These are phyloP conservation scores for Raddia guianensis DNA, from an alignment of 176 grass and related monocot genomes.

Conservation along the genomic window DNA sequence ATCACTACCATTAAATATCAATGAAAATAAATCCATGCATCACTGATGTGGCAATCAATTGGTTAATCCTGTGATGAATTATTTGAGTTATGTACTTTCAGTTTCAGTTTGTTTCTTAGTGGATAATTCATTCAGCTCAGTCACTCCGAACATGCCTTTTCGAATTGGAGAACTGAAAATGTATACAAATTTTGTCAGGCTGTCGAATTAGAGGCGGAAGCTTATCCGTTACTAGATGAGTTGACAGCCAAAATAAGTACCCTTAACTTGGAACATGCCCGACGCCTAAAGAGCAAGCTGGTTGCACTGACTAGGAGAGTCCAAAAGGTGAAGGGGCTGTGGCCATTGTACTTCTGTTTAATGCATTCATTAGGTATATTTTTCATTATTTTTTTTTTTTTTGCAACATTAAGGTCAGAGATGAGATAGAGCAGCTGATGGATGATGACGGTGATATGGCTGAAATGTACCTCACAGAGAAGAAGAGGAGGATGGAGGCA, in stretches of 20 bases:
- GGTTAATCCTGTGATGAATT: background rate
- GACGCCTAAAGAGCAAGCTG: constrained; percentile 87
- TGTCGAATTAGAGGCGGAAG: constrained; percentile 85
- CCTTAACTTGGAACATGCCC: constrained; percentile 77
- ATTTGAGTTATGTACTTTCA: background rate
- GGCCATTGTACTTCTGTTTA: constrained; percentile 16
- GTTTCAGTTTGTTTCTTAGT: background rate
- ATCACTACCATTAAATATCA: background rate
- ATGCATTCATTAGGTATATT: background rate
- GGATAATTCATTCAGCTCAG: constrained; percentile 7
- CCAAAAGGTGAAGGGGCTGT: constrained; percentile 68
- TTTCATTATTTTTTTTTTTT: background rate
- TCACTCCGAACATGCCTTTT: no score
- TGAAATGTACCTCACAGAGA: constrained; percentile 98
- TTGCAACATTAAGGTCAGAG: constrained; percentile 69
- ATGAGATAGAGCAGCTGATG: constrained; percentile 97
- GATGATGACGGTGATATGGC: constrained; percentile 98
- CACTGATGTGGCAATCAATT: constrained; percentile 10
- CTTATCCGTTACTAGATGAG: constrained; percentile 90
- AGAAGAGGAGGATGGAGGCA: constrained; percentile 71
- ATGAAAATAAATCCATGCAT: background rate
- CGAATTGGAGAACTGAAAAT: constrained; percentile 24
- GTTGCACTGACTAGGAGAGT: constrained; percentile 89
- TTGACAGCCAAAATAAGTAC: constrained; percentile 82
- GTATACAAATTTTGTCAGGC: constrained; percentile 54